These are phyloP conservation scores for Prototheca cutis DNA, from an alignment of 163 green algal species.

Conservation along the genomic window DNA sequence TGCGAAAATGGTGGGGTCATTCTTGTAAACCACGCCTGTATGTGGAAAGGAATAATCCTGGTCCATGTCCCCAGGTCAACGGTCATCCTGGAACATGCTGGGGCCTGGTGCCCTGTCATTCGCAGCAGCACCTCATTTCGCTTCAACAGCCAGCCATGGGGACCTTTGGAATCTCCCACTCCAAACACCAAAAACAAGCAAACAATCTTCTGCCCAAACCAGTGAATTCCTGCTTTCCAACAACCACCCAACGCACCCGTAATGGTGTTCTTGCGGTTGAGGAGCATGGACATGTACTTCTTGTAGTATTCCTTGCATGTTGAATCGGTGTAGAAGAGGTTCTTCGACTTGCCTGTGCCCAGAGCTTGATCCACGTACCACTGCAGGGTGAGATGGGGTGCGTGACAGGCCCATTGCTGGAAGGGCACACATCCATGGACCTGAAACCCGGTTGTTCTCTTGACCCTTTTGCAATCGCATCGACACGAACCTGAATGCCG, in stretches of 20 bases:
- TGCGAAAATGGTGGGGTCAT: constrained; percentile 52
- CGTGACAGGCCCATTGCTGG: too few relatives aligned
- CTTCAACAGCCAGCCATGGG: too few relatives aligned
- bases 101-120: too few relatives aligned
- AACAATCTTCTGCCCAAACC: constrained; percentile 47
- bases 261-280: constrained; percentile 26
- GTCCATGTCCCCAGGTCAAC: too few relatives aligned
- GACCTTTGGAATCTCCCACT: too few relatives aligned
- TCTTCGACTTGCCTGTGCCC: neutral
- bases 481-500: constrained; percentile 4
- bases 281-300: constrained; percentile 22
- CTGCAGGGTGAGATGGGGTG: neutral
- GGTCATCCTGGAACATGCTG: too few relatives aligned
- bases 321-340: constrained; percentile 25
- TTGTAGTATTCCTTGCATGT: constrained; percentile 23
- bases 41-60: too few relatives aligned
- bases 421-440: neutral
- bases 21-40: constrained; percentile 26
- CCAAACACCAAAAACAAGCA: constrained; percentile 18
- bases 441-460: neutral
- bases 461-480: too few relatives aligned
- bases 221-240: constrained; percentile 46
- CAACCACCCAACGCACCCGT: constrained; percentile 9
- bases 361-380: constrained; percentile 1
- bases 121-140: too few relatives aligned